These are phyloP conservation scores for Pseudogymnoascus sp. DNA, from an alignment of 2,329 filamentous ascomycete species.

Conservation along the genomic window DNA sequence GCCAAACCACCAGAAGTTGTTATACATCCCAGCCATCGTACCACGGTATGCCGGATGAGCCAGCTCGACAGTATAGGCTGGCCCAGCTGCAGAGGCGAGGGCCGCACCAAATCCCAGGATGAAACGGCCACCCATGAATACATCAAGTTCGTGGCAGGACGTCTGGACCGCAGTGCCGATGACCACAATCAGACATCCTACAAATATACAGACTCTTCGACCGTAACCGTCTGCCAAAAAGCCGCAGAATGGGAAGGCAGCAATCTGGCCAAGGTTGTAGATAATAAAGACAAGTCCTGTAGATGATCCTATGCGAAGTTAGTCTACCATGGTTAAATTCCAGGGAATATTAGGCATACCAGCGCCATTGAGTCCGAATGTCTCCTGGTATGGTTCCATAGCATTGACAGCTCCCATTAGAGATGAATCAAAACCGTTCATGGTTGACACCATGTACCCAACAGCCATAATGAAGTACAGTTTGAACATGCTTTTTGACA, in stretches of 20 bases:
- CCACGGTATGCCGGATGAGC: conserved; percentile 57
- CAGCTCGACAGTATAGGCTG: conserved; percentile 57
- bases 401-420: conserved; percentile 33
- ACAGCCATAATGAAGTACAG: conserved; percentile 35
- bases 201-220: conserved; percentile 48
- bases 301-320: conserved; percentile 27
- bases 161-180: conserved; percentile 44
- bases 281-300: conserved; percentile 43
- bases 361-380: conserved; percentile 40
- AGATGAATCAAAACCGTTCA: conserved; percentile 43
- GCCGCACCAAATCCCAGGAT: conserved; percentile 51
- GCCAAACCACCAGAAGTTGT: conserved; percentile 41
- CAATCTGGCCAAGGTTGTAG: conserved; percentile 44
- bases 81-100: conserved; percentile 52
- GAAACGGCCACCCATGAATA: conserved; percentile 52
- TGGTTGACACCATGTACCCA: conserved; percentile 40
- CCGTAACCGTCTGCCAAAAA: conserved; percentile 46
- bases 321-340: background rate
- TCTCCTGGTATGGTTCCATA: conserved; percentile 43
- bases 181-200: conserved; percentile 46
- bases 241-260: conserved; percentile 45
- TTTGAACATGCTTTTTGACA: conserved; percentile 30
- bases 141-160: conserved; percentile 37
- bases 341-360: conserved; percentile 24
- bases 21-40: conserved; percentile 50